A percentile compares a stretch with the other conserved stretches of the same genome.
These are phyloP conservation scores for Skeletonema tropicum DNA, from an alignment of 108 stramenopile genomes.

Conservation along the genomic window DNA sequence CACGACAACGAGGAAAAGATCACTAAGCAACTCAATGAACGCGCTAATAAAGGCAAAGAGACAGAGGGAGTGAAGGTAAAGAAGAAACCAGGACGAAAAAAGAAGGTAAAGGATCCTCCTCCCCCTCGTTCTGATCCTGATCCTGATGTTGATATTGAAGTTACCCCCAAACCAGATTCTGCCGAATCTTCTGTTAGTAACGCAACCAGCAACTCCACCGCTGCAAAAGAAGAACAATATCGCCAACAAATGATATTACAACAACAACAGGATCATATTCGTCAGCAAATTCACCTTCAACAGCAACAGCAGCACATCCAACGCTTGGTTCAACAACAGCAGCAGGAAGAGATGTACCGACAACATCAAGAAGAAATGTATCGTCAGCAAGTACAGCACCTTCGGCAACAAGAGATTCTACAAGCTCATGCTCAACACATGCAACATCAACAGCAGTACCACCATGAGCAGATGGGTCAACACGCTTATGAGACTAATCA, in stretches of 20 bases:
- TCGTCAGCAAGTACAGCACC: constrained; percentile 15
- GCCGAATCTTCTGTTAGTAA: constrained; percentile 4
- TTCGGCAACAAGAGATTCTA: constrained; percentile 29
- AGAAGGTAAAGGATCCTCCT: constrained; percentile 12
- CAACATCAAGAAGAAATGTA: constrained; percentile 28
- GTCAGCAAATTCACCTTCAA: constrained; percentile 24
- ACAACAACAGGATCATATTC: constrained; percentile 24
- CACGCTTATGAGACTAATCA: constrained; percentile 28
- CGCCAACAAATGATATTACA: constrained; percentile 32
- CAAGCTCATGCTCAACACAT: constrained; percentile 35
- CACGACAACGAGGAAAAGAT: constrained; percentile 83
- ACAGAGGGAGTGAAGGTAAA: constrained; percentile 4
- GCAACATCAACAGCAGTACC: constrained; percentile 34
- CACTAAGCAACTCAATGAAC: constrained; percentile 43
- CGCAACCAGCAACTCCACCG: neutral
- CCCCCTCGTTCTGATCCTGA: neutral
- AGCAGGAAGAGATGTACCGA: constrained; percentile 20
- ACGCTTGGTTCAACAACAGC: constrained; percentile 24
- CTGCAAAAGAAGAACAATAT: constrained; percentile 23
- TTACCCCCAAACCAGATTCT: neutral
- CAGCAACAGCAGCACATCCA: constrained; percentile 24
- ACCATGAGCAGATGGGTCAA: constrained; percentile 26
- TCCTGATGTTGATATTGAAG: neutral
- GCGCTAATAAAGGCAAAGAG: constrained; percentile 9
- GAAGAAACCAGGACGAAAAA: constrained; percentile 15